These are phyloP conservation scores for Castanea crenata DNA, from an alignment of 306 rosid genomes.

Conservation along the genomic window DNA sequence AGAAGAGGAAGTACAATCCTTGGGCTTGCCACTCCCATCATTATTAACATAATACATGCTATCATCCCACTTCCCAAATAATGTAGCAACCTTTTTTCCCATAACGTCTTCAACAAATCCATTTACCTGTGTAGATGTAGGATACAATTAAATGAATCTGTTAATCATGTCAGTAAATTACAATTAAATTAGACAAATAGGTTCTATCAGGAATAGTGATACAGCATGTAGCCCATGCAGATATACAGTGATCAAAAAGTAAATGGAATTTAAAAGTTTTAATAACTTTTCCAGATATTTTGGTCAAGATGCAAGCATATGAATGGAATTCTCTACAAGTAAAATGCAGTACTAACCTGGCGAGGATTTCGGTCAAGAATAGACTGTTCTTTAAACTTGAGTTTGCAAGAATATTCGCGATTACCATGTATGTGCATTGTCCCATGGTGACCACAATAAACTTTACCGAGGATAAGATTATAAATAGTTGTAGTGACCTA, in stretches of 20 bases:
- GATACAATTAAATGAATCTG: conserved; percentile 10
- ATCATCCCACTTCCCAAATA: conserved; percentile 97
- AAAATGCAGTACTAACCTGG: conserved; percentile 59
- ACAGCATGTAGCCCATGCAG: neutral
- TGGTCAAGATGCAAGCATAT: neutral
- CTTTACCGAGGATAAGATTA: conserved; percentile 90
- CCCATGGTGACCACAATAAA: conserved; percentile 96
- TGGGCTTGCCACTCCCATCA: conserved; percentile 52
- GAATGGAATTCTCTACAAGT: neutral
- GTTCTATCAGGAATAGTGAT: neutral
- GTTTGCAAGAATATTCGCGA: conserved; percentile 73
- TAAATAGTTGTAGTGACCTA: conserved; percentile 94
- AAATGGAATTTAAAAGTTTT: conserved; percentile 3
- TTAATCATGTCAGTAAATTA: neutral
- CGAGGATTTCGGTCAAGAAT: conserved; percentile 96
- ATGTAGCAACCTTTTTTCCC: conserved; percentile 64
- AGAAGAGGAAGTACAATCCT: conserved; percentile 42
- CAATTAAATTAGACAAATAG: neutral
- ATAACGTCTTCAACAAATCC: conserved; percentile 78
- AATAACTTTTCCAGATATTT: neutral
- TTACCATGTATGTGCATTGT: conserved; percentile 85
- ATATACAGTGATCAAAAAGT: neutral
- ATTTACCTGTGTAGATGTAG: conserved; percentile 49
- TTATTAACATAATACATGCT: conserved; percentile 63
- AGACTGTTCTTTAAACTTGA: conserved; percentile 91